Conservation (phyloP, 2,329 filamentous ascomycete species). For the Pseudogymnoascus sp. region DNA sequence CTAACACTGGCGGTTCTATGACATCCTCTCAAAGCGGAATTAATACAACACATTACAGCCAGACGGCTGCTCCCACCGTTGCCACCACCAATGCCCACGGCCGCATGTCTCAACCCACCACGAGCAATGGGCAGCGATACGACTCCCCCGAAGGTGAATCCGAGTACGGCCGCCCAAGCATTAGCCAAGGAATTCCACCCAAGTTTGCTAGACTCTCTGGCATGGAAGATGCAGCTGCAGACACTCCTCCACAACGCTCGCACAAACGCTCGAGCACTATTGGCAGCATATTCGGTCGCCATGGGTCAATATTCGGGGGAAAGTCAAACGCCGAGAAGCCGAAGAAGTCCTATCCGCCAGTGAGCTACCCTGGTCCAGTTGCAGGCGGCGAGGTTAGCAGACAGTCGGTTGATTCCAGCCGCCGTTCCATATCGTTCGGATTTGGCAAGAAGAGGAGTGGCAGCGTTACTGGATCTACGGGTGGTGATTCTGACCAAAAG, state of each 20-base stretch:
- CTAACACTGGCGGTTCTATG: slow-evolving; percentile 76
- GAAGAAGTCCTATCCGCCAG: slow-evolving; percentile 69
- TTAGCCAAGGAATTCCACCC: slow-evolving; percentile 39
- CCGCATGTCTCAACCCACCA: slow-evolving; percentile 71
- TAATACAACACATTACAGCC: slow-evolving; percentile 55
- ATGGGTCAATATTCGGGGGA: slow-evolving; percentile 70
- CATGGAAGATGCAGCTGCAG: slow-evolving; percentile 35
- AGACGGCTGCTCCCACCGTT: slow-evolving; percentile 78
- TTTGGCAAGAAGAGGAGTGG: slow-evolving; percentile 64
- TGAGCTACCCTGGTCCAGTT: slow-evolving; percentile 76
- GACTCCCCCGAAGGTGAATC: slow-evolving; percentile 53
- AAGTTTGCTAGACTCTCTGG: slow-evolving; percentile 52
- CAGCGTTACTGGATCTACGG: slow-evolving; percentile 49
- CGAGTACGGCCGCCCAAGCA: slow-evolving; percentile 53
- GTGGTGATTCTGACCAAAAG: slow-evolving; percentile 37
- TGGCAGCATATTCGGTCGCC: slow-evolving; percentile 74
- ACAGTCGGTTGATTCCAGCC: slow-evolving; percentile 63
- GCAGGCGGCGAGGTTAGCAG: slow-evolving; percentile 38
- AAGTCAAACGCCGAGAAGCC: slow-evolving; percentile 51
- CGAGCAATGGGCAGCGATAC: slow-evolving; percentile 54
- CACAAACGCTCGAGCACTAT: slow-evolving; percentile 69
- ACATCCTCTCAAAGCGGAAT: slow-evolving; percentile 47
- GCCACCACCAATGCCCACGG: slow-evolving; percentile 85
- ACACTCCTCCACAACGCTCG: background rate
- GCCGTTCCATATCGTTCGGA: slow-evolving; percentile 62